phyloP scores from a whole-genome alignment of 2,329 filamentous ascomycete genomes.

The Cytospora paraplurivora region DNA sequence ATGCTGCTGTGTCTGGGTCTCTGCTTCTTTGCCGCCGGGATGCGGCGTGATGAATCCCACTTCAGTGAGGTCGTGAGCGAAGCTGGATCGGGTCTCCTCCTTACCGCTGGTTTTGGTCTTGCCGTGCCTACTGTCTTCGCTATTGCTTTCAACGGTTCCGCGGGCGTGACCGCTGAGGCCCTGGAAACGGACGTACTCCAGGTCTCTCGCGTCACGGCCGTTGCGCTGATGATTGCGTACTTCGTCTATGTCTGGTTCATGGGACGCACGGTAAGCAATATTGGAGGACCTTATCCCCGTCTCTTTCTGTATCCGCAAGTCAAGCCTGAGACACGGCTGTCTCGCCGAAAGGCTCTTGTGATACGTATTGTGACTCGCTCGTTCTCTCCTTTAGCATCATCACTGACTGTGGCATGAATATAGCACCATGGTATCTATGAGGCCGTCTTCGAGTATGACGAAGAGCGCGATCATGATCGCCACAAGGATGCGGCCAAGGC shows the following conservation, averaged over 20 bases:
- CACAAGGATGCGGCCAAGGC: conserved; percentile 52
- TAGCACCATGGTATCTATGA: conserved; percentile 61
- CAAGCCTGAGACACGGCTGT: neutral
- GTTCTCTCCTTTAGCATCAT: neutral
- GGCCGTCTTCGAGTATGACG: conserved; percentile 59
- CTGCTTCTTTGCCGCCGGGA: conserved; percentile 78
- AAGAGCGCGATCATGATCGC: conserved; percentile 41
- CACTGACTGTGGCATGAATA: neutral
- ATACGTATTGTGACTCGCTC: neutral
- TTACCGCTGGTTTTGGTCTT: conserved; percentile 65
- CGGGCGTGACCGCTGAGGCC: conserved; percentile 15
- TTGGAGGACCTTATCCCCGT: neutral
- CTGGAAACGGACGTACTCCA: conserved; percentile 49
- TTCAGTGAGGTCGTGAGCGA: conserved; percentile 80
- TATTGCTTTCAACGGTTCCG: conserved; percentile 14
- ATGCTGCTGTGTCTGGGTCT: conserved; percentile 77
- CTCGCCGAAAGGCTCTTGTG: neutral
- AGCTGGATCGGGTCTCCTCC: conserved; percentile 73
- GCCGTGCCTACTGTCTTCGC: conserved; percentile 39
- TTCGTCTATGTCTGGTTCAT: conserved; percentile 59
- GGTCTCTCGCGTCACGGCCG: conserved; percentile 60
- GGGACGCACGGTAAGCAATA: conserved; percentile 45
- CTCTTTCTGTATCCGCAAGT: neutral
- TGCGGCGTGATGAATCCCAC: conserved; percentile 66
- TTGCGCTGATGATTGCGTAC: conserved; percentile 61